Evolutionary conservation across 140 eudicot species (phyloP).

Genomic region (Senecio squalidus): DNA sequence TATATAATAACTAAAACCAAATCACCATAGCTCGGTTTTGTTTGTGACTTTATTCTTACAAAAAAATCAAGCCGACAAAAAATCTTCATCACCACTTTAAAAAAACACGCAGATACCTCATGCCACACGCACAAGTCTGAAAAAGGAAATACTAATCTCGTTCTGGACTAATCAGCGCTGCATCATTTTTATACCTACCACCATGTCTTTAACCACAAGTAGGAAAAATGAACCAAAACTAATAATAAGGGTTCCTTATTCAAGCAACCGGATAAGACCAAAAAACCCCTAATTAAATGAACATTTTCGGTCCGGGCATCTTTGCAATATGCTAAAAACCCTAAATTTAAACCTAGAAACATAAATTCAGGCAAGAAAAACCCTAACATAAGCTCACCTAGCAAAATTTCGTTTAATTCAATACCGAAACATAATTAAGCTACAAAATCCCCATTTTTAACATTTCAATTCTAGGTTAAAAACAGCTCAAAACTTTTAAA

Average conservation of each 20-base stretch:
- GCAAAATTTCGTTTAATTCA: too few relatives aligned
- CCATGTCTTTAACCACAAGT: too few relatives aligned
- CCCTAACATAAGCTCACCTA: too few relatives aligned
- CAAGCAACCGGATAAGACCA: background rate
- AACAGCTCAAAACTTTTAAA: background rate
- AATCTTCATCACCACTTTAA: background rate
- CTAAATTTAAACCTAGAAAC: too few relatives aligned
- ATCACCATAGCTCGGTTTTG: background rate
- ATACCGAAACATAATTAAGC: background rate
- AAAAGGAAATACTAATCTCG: background rate
- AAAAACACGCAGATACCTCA: background rate
- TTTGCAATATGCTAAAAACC: too few relatives aligned
- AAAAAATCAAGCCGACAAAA: background rate
- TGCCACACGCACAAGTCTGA: conserved; percentile 1
- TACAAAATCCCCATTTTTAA: background rate
- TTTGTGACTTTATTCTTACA: conserved; percentile 7
- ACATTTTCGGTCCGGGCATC: too few relatives aligned
- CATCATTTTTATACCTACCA: too few relatives aligned
- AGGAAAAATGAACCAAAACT: background rate
- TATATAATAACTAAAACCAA: conserved; percentile 4
- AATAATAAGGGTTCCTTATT: background rate
- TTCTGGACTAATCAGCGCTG: background rate
- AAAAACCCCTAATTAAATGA: too few relatives aligned
- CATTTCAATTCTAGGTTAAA: background rate
- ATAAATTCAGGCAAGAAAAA: too few relatives aligned